A percentile compares a stretch with the other conserved stretches of the same genome.
phyloP scores from a whole-genome alignment of 208 protist genomes.

The Leishmania tarentolae region DNA sequence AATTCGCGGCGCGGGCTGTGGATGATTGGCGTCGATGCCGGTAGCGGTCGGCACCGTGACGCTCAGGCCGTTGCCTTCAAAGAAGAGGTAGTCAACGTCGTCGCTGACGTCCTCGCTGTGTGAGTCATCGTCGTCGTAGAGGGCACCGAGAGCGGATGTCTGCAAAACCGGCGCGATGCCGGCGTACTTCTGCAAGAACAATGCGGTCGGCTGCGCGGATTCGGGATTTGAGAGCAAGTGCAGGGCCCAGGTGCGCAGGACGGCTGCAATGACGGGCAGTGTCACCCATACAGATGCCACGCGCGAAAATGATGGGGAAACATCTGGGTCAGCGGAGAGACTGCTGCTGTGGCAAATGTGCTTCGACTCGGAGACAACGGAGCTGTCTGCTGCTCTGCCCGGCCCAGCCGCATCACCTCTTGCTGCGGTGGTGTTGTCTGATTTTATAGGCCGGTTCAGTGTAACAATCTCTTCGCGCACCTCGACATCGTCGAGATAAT shows the following conservation, averaged over 20 bases:
- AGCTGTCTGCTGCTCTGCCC: neutral
- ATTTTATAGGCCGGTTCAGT: conserved; percentile 11
- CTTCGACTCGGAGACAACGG: neutral
- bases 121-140: conserved; percentile 25
- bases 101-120: conserved; percentile 21
- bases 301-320: conserved; percentile 42
- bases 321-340: conserved; percentile 27
- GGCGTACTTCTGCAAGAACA: conserved; percentile 71
- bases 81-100: conserved; percentile 28
- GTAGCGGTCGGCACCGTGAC: neutral
- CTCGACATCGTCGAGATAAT: conserved; percentile 36
- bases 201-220: conserved; percentile 59
- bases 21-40: neutral
- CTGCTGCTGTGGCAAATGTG: conserved; percentile 4
- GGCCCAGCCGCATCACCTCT: neutral
- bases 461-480: conserved; percentile 27
- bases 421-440: neutral
- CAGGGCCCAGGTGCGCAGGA: conserved; percentile 63
- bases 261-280: conserved; percentile 48
- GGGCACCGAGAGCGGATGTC: conserved; percentile 35
- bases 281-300: conserved; percentile 68
- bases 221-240: conserved; percentile 70
- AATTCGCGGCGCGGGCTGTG: conserved; percentile 27
- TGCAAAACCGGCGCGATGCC: conserved; percentile 63
- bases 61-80: conserved; percentile 17